Conservation (phyloP, 805 yeast genomes). For the Nakazawaea ambrosiae region DNA sequence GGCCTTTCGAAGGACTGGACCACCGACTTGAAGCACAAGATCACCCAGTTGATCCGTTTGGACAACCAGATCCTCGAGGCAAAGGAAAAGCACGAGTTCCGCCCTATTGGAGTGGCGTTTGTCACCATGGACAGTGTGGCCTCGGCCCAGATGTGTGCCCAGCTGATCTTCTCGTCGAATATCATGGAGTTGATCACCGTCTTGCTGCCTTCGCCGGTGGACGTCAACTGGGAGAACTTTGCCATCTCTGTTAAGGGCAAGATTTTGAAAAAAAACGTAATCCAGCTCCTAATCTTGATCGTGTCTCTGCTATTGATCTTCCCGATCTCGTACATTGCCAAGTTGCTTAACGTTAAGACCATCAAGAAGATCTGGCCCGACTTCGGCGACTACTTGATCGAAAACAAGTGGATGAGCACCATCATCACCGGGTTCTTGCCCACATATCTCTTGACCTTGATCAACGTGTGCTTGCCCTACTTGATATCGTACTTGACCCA, state of each 20-base stretch:
- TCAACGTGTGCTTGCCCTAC: conserved; percentile 48
- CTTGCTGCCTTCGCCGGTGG: conserved; percentile 95
- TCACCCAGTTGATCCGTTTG: conserved; percentile 24
- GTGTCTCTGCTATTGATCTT: conserved; percentile 46
- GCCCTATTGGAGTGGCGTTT: conserved; percentile 47
- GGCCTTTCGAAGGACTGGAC: background rate
- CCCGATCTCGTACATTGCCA: conserved; percentile 50
- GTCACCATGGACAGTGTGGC: conserved; percentile 94
- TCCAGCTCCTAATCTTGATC: conserved; percentile 33
- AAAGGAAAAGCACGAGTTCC: conserved; percentile 27
- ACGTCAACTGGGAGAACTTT: conserved; percentile 73
- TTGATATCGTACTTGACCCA: conserved; percentile 43
- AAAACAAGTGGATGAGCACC: conserved; percentile 45
- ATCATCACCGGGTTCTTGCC: conserved; percentile 58
- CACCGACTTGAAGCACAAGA: conserved; percentile 12
- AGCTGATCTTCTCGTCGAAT: conserved; percentile 86
- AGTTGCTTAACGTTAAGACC: conserved; percentile 48
- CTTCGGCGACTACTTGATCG: conserved; percentile 43
- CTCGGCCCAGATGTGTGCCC: conserved; percentile 94
- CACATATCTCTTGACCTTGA: conserved; percentile 48
- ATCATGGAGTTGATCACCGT: conserved; percentile 76
- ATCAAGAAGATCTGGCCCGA: conserved; percentile 54
- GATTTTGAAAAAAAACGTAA: conserved; percentile 23
- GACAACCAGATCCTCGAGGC: conserved; percentile 26
- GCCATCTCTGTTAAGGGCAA: conserved; percentile 31